Evolutionary conservation across 2,329 filamentous ascomycete genomes (phyloP), one percentile per base, ranked within the genome.

Genomic region (Dothiorella sarmentorum): DNA sequence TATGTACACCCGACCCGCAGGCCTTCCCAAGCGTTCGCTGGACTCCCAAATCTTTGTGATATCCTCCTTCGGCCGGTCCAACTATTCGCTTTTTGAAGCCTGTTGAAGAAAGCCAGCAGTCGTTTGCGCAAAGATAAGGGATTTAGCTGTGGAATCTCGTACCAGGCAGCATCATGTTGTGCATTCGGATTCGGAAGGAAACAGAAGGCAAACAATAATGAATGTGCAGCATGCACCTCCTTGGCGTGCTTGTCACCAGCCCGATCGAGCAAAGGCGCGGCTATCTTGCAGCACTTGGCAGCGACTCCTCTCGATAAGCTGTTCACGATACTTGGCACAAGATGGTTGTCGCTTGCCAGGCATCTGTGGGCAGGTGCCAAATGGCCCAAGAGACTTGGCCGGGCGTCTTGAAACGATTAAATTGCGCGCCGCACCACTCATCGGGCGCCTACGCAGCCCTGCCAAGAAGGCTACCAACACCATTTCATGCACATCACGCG

Each of bases 181-280:
- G 7, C 15, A 13, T 3, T 33, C 49, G 2, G 33, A 52, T n/a
- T 7, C 49, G 49, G 49, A 52, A 52, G 49, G 47, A 17, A 18
- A 13, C 18, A 35, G 31, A 18, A 17, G 20, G 20, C 33, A 52
- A 40, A 38, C 24, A 40, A 3, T n/a, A 29, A 38, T 38, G 47
- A 20, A 52, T 40, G 43, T 45, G 43, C 29, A 15, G 43, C 15
- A 45, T 27, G 43, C 24, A 20, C 33, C 1, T 38, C 35, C 49
- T 52, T 52, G 49, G 49, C 49, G 13, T 17, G 33, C 49, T 52
- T 52, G 49, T 52, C 49, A 52, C 49, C 49, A 40, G 49, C 49
- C 49, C n/a, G 49, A 38, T 38, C 5, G 15, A 40, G 49, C 24
- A 38, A 40, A 37, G 35, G 17, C 49, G 49, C 9, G 3, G 9